Percentiles rank a stretch among this genome's conserved stretches.
Conservation (phyloP, 768 basidiomycete species). For the Asterophora lycoperdoides region DNA sequence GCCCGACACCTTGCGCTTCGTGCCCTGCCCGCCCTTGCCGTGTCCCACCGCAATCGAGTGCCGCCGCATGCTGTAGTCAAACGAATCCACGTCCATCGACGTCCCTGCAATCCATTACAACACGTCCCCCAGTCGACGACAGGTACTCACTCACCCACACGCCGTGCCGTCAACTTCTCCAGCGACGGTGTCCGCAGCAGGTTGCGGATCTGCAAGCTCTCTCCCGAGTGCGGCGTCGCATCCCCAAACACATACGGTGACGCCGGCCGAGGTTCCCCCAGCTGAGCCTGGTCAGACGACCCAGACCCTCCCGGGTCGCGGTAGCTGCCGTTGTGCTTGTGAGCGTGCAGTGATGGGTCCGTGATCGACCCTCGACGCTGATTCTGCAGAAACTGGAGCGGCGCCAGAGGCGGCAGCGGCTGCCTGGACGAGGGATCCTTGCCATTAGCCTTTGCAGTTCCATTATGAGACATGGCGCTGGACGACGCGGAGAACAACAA, state of each 20-base stretch:
- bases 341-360: conserved; percentile 72
- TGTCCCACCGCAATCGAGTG: conserved; percentile 67
- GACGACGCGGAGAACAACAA: conserved; percentile 1
- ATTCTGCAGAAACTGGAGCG: conserved; percentile 74
- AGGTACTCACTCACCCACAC: conserved; percentile 25
- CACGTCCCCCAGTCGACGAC: conserved; percentile 3
- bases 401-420: conserved; percentile 61
- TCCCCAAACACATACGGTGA: conserved; percentile 74
- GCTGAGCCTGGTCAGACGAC: conserved; percentile 30
- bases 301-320: conserved; percentile 23
- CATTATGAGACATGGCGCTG: conserved; percentile 12
- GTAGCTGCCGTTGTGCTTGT: conserved; percentile 25
- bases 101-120: conserved; percentile 11
- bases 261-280: conserved; percentile 49
- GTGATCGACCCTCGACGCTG: conserved; percentile 83
- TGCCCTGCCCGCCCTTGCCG: conserved; percentile 53
- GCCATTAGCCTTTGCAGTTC: conserved; percentile 19
- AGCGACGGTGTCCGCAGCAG: conserved; percentile 55
- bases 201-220: conserved; percentile 49
- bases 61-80: conserved; percentile 67
- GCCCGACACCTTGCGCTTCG: conserved; percentile 80
- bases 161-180: conserved; percentile 31
- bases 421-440: conserved; percentile 35
- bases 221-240: conserved; percentile 41
- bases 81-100: conserved; percentile 41